Conservation (phyloP, 257 asterid genomes). For the Gynochthodes officinalis region DNA sequence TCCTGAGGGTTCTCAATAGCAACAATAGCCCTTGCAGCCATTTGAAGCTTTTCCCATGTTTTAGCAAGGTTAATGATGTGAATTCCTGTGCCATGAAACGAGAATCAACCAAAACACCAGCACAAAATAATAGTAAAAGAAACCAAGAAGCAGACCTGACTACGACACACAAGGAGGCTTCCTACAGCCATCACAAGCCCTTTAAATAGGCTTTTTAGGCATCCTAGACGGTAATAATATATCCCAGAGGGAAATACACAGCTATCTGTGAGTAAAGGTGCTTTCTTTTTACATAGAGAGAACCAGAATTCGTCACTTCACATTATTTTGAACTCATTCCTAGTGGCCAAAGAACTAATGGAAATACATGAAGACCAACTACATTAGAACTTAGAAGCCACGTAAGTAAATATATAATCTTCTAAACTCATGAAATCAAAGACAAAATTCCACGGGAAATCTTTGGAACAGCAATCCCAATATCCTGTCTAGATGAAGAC, state of each 20-base stretch:
- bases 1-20: constrained; percentile 43
- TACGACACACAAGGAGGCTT: neutral
- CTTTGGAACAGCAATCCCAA: neutral
- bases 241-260: neutral
- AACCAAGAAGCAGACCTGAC: neutral
- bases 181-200: neutral
- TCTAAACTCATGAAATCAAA: neutral
- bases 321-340: neutral
- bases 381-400: neutral
- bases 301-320: neutral
- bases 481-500: neutral
- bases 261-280: neutral
- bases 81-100: constrained; percentile 21
- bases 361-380: neutral
- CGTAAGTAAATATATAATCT: neutral
- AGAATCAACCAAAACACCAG: neutral
- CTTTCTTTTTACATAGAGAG: neutral
- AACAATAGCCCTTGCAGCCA: constrained; percentile 45
- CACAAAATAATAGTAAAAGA: neutral
- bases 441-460: neutral
- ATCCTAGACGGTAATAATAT: no score
- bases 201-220: neutral
- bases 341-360: neutral
- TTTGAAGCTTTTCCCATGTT: constrained; percentile 40
- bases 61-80: constrained; percentile 35